A percentile compares a stretch with the other conserved stretches of the same genome.
These are phyloP conservation scores for Bromus sterilis DNA, from an alignment of 176 grass and related monocot genomes.

Conservation along the genomic window DNA sequence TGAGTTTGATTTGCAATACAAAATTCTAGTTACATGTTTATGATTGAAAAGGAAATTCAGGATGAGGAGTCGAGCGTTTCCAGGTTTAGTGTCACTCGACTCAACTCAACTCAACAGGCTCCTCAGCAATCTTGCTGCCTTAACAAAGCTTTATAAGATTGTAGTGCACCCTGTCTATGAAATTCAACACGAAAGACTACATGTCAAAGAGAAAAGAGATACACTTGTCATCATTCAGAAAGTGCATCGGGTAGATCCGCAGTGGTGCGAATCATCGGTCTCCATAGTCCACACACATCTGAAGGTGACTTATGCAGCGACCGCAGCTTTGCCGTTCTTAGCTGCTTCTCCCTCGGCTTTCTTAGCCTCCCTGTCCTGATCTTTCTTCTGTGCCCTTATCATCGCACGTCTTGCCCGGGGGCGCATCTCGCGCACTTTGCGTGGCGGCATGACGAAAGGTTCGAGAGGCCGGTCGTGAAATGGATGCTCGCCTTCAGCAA, in stretches of 20 bases:
- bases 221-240: neutral
- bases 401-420: slow-evolving; percentile 73
- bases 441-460: slow-evolving; percentile 65
- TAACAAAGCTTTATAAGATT: neutral
- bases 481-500: slow-evolving; percentile 59
- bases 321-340: slow-evolving; percentile 29
- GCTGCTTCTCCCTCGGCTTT: slow-evolving; percentile 39
- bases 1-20: neutral
- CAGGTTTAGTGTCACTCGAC: neutral
- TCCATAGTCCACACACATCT: neutral
- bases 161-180: neutral
- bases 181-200: neutral
- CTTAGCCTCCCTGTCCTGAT: slow-evolving; percentile 34
- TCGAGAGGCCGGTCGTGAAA: slow-evolving; percentile 71
- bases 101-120: neutral
- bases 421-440: slow-evolving; percentile 73
- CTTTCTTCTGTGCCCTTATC: slow-evolving; percentile 83
- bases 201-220: neutral
- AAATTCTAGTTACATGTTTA: neutral
- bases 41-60: neutral
- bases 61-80: neutral
- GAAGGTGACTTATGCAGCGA: slow-evolving; percentile 13
- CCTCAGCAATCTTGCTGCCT: neutral
- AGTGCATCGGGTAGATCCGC: neutral
- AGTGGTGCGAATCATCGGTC: neutral